Evolutionary conservation across 2,329 filamentous ascomycete species (phyloP).

Genomic region (Diaporthe humulicola): DNA sequence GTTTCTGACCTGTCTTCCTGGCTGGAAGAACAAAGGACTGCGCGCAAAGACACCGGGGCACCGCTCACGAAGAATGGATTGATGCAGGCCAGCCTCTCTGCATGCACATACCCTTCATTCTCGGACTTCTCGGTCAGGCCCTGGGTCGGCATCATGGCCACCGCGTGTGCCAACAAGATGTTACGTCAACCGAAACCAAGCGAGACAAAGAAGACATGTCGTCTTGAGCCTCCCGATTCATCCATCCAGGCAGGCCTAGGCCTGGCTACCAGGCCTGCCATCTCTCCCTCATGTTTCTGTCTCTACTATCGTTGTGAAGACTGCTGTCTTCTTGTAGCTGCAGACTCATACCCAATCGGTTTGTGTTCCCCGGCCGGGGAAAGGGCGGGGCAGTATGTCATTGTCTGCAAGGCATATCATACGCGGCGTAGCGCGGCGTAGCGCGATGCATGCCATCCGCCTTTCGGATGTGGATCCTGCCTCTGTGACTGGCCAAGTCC

Average conservation of each 20-base stretch:
- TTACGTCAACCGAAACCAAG: constrained; percentile 22
- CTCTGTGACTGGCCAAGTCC: background rate
- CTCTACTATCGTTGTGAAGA: background rate
- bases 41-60: background rate
- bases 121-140: background rate
- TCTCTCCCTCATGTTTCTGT: background rate
- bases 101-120: constrained; percentile 3
- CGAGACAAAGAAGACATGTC: background rate
- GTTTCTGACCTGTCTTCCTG: background rate
- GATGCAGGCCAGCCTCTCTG: constrained; percentile 10
- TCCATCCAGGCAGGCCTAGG: background rate
- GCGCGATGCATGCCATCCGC: constrained; percentile 29
- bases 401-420: constrained; percentile 26
- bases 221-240: background rate
- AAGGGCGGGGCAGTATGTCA: constrained; percentile 1
- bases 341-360: constrained; percentile 9
- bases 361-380: background rate
- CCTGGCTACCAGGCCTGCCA: background rate
- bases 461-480: background rate
- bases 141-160: background rate
- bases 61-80: background rate
- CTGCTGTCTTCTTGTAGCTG: background rate
- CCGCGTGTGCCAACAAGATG: background rate
- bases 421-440: constrained; percentile 26
- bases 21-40: background rate